Base-by-base conservation (phyloP, 2,329 filamentous ascomycete species). In the Microsporum canis region DNA sequence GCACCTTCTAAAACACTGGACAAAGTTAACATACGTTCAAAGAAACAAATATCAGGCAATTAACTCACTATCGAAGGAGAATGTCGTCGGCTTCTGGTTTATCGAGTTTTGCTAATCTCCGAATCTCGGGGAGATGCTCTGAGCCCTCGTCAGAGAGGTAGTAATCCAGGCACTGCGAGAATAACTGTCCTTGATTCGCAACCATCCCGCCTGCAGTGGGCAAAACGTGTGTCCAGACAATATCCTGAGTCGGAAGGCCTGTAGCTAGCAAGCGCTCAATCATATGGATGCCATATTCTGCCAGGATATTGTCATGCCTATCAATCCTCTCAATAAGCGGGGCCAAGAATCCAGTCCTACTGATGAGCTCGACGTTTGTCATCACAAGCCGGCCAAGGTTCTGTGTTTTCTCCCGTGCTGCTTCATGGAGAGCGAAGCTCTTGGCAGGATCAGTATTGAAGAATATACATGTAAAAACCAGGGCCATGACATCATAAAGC, bases 171-270 rank as follows among this genome's bases (percentile, higher is more conserved):
- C 77, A 80, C 64, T 84, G 82, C 0, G 75, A 78, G 66, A 84
- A 83, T 27, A 84, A 76, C 62, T 83, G 80, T 5, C 79, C 80
- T 66, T 84, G 82, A 61, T 82, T 83, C 2, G 78, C 74, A 2
- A 82, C 79, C 72, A 81, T 79, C 41, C 79, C 79, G 31, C 79
- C 80, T 0, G 80, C 80, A 0, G 82, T 83, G 36, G 81, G 81
- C 47, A 85, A 75, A 60, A 84, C 79, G 60, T 84, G 79, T 45
- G 78, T 79, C 78, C 79, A 82, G 34, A 83, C 80, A 31, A 84
- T 73, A 23, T 81, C 76, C 31, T 80, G 71, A 4, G 77, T 69
- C 1, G 76, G 72, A 61, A 77, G 72, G 5, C 77, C 75, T 5
- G 74, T 76, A 43, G 76, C 75, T 17, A 82, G 72, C 7, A 84